phyloP scores from a whole-genome alignment of 352 stramenopile genomes.

The Phytophthora syringae region DNA sequence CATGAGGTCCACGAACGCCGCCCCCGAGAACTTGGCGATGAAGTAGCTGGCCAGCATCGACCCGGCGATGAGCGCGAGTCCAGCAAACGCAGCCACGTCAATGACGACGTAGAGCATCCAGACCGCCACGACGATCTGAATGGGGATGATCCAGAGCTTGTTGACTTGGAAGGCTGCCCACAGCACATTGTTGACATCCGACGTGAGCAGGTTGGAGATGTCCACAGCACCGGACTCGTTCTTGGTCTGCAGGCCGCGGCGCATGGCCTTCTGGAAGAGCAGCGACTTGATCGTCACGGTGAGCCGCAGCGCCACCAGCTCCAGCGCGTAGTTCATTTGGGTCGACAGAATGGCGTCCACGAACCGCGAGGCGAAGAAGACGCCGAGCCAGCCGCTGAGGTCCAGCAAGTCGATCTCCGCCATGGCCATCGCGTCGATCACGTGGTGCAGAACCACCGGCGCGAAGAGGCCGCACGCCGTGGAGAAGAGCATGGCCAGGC shows the following conservation, averaged over 20 bases:
- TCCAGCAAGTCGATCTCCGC: conserved; percentile 35
- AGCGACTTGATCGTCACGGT: conserved; percentile 47
- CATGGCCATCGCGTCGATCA: conserved; percentile 41
- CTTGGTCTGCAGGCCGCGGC: conserved; percentile 28
- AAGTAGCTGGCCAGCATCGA: conserved; percentile 52
- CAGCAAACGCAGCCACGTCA: conserved; percentile 48
- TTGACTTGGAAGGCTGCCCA: conserved; percentile 49
- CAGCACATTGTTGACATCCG: conserved; percentile 82
- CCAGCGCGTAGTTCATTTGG: conserved; percentile 38
- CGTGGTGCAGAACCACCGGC: conserved; percentile 52
- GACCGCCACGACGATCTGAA: conserved; percentile 42
- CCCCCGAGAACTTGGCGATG: conserved; percentile 56
- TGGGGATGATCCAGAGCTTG: conserved; percentile 52
- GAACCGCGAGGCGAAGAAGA: conserved; percentile 50
- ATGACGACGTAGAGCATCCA: conserved; percentile 57
- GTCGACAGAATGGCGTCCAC: conserved; percentile 32
- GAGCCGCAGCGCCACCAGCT: conserved; percentile 39
- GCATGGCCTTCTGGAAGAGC: conserved; percentile 53
- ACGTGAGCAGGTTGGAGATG: conserved; percentile 93
- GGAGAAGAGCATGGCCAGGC: conserved; percentile 35
- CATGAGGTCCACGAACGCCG: conserved; percentile 84
- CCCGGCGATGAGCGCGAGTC: conserved; percentile 36
- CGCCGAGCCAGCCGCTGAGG: conserved; percentile 42
- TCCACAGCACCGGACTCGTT: conserved; percentile 45
- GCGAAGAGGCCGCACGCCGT: conserved; percentile 46